phyloP scores from a whole-genome alignment of 1,284 basidiomycete genomes.

The Vanrija sp. region DNA sequence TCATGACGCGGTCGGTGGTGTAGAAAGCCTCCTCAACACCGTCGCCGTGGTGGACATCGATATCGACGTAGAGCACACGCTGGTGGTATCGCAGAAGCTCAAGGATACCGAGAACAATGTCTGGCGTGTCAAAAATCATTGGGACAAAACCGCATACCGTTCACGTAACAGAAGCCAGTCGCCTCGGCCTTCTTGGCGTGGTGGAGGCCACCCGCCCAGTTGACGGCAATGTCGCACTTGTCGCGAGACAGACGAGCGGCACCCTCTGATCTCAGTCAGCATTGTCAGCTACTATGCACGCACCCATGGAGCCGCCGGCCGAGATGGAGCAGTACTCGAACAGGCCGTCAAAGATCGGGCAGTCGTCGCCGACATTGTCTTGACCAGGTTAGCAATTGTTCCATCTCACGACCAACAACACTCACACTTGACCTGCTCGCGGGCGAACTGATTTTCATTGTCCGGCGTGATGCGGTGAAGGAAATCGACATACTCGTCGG shows the following conservation, averaged over 20 bases:
- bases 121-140: constrained; percentile 47
- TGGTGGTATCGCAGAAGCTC: constrained; percentile 91
- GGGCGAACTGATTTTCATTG: constrained; percentile 80
- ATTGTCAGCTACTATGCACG: constrained; percentile 25
- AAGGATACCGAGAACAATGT: constrained; percentile 95
- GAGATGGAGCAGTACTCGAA: constrained; percentile 99
- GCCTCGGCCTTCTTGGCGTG: constrained; percentile 99
- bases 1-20: constrained; percentile 98
- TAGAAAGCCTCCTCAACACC: constrained; percentile 99
- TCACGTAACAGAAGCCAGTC: constrained; percentile 97
- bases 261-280: constrained; percentile 52
- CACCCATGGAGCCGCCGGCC: constrained; percentile 97
- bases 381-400: constrained; percentile 4
- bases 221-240: constrained; percentile 97
- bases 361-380: constrained; percentile 92
- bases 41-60: constrained; percentile 98
- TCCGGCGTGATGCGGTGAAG: constrained; percentile 76
- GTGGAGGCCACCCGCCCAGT: constrained; percentile 97
- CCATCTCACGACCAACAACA: neutral
- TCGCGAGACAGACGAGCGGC: constrained; percentile 90
- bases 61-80: constrained; percentile 95
- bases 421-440: constrained; percentile 94
- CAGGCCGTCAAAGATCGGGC: constrained; percentile 94
- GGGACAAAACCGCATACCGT: constrained; percentile 59
- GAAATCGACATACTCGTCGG: constrained; percentile 91